Percentiles rank a stretch among this genome's conserved stretches.
phyloP scores from a whole-genome alignment of 441 rosid genomes.

The Pelargonium fulgidum region DNA sequence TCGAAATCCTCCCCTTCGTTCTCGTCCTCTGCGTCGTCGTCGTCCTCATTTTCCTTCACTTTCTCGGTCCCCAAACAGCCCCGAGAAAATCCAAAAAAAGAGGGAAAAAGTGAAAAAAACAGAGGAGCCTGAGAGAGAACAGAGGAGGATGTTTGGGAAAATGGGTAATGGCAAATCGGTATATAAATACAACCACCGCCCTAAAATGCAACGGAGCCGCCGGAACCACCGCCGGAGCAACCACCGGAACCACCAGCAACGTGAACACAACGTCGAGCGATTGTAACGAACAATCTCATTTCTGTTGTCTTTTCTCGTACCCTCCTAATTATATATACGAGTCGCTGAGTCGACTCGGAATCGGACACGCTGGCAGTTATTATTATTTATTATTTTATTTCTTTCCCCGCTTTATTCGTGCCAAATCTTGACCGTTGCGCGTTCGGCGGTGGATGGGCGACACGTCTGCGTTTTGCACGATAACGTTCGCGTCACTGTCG shows the following conservation, averaged over 20 bases:
- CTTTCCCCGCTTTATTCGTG: background rate
- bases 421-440: background rate
- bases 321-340: background rate
- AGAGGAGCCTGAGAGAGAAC: background rate
- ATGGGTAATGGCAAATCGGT: too few relatives aligned
- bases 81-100: background rate
- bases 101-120: background rate
- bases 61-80: background rate
- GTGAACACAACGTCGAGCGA: background rate
- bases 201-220: background rate
- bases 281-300: background rate
- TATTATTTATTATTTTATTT: too few relatives aligned
- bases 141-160: too few relatives aligned
- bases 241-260: background rate
- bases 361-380: background rate
- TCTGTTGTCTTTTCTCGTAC: slow-evolving; percentile 1
- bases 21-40: slow-evolving; percentile 20
- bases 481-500: too few relatives aligned
- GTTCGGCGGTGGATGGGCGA: background rate
- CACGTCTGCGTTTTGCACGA: too few relatives aligned
- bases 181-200: too few relatives aligned
- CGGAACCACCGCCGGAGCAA: background rate
- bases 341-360: background rate
- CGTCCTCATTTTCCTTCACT: slow-evolving; percentile 1
- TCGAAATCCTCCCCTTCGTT: slow-evolving; percentile 51